Evolutionary conservation across 2,329 filamentous ascomycete genomes (phyloP).

Genomic region (Penicillium sp.): DNA sequence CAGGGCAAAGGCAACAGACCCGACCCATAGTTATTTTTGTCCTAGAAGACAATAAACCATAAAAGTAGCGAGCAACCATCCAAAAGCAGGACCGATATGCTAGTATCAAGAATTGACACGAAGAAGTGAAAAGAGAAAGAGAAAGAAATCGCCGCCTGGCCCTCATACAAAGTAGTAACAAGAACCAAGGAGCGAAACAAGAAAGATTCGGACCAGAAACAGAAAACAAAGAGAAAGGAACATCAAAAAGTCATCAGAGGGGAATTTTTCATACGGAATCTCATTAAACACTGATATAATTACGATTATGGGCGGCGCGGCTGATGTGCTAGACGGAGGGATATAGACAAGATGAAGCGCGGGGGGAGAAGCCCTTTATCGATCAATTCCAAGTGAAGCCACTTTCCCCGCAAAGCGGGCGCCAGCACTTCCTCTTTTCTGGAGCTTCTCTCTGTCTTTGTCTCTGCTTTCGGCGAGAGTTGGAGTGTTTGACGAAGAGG

Average conservation of each 20-base stretch:
- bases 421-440: slow-evolving; percentile 76
- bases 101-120: not conserved
- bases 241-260: slow-evolving; percentile 16
- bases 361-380: slow-evolving; percentile 25
- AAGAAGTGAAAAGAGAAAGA: not conserved
- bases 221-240: not conserved
- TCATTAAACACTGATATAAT: slow-evolving; percentile 25
- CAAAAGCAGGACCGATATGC: not conserved
- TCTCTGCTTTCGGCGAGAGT: slow-evolving; percentile 48
- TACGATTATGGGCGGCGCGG: slow-evolving; percentile 12
- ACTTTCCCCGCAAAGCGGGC: slow-evolving; percentile 60
- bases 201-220: slow-evolving; percentile 5
- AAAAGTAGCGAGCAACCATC: not conserved
- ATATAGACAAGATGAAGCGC: slow-evolving; percentile 3
- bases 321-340: not conserved
- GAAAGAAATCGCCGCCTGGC: not conserved
- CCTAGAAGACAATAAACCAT: not conserved
- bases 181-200: slow-evolving; percentile 1
- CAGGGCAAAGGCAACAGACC: not conserved
- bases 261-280: slow-evolving; percentile 19
- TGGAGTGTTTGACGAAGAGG: slow-evolving; percentile 30
- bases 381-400: slow-evolving; percentile 44
- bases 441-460: slow-evolving; percentile 68
- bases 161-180: not conserved
- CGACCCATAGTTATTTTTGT: not conserved